Percentiles rank a stretch among this genome's conserved stretches.
These are phyloP conservation scores for Xylaria longipes DNA, from an alignment of 495 filamentous ascomycete species.

Conservation along the genomic window DNA sequence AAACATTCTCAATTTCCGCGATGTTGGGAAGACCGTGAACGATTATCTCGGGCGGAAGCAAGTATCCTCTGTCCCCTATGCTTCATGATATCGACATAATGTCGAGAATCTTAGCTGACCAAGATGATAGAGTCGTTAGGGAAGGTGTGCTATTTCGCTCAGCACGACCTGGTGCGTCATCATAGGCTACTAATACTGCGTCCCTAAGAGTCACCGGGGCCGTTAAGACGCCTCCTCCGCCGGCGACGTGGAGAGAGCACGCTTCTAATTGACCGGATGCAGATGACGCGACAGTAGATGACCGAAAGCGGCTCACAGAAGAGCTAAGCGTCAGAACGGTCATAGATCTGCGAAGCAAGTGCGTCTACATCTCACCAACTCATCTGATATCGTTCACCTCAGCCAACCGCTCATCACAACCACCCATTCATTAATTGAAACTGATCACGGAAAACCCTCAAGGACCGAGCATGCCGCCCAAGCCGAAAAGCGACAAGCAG, in stretches of 20 bases:
- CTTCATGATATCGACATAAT: neutral
- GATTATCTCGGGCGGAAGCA: constrained; percentile 60
- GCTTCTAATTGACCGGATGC: constrained; percentile 15
- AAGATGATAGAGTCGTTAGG: constrained; percentile 59
- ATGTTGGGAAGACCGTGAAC: constrained; percentile 80
- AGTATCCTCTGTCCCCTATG: constrained; percentile 27
- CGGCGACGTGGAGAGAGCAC: neutral
- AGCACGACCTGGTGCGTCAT: constrained; percentile 65
- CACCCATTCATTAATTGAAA: neutral
- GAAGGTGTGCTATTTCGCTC: constrained; percentile 77
- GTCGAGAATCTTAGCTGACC: constrained; percentile 10
- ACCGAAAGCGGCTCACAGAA: constrained; percentile 64
- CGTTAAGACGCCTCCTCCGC: neutral
- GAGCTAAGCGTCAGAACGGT: constrained; percentile 71
- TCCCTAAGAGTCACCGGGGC: neutral
- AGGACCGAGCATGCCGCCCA: constrained; percentile 78
- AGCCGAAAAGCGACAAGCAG: constrained; percentile 64
- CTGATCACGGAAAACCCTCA: constrained; percentile 19
- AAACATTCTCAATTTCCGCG: constrained; percentile 81
- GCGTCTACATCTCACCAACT: constrained; percentile 29
- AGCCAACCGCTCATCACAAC: neutral
- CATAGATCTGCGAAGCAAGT: constrained; percentile 80
- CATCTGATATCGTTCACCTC: neutral
- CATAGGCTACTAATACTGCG: neutral
- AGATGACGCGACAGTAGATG: constrained; percentile 73